Percentiles rank a stretch among this genome's conserved stretches.
Conservation (phyloP, 139 green algal genomes). For the Chlorella vulgaris region DNA sequence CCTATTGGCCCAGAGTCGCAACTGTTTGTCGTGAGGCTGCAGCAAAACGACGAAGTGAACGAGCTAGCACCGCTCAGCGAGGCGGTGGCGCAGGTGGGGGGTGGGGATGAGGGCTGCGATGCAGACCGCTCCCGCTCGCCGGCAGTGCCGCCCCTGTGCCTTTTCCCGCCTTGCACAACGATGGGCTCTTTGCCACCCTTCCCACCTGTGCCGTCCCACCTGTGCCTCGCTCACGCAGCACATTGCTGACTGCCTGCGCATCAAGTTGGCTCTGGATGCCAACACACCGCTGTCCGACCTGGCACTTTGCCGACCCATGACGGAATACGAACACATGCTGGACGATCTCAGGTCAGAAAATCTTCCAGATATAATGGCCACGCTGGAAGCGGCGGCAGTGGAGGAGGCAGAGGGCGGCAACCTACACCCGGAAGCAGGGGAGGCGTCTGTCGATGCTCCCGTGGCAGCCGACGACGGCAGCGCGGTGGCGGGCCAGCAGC, state of each 20-base stretch:
- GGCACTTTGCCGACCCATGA: not conserved
- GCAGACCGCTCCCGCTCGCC: no score
- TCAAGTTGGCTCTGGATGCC: constrained; percentile 9
- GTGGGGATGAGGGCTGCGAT: no score
- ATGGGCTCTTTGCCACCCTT: no score
- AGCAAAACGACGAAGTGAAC: not conserved
- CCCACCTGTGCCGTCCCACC: no score
- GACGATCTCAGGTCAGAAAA: not conserved
- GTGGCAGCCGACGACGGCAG: not conserved
- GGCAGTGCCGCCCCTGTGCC: not conserved
- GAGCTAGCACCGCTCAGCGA: not conserved
- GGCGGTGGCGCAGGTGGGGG: not conserved
- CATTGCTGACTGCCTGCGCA: constrained; percentile 6
- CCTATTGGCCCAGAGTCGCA: not conserved
- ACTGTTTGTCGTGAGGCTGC: not conserved
- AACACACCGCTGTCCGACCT: not conserved
- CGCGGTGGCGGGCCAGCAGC: no score
- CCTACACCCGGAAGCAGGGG: not conserved
- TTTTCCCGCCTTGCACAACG: not conserved
- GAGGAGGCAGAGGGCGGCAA: not conserved
- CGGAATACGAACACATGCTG: not conserved
- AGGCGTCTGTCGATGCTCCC: not conserved
- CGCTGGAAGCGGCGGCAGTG: not conserved
- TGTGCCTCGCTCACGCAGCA: not conserved
- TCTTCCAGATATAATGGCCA: not conserved